Percentiles rank a stretch among this genome's conserved stretches.
Evolutionary conservation across 2,329 filamentous ascomycete genomes (phyloP).

Genomic region (Pseudopyricularia javanii): DNA sequence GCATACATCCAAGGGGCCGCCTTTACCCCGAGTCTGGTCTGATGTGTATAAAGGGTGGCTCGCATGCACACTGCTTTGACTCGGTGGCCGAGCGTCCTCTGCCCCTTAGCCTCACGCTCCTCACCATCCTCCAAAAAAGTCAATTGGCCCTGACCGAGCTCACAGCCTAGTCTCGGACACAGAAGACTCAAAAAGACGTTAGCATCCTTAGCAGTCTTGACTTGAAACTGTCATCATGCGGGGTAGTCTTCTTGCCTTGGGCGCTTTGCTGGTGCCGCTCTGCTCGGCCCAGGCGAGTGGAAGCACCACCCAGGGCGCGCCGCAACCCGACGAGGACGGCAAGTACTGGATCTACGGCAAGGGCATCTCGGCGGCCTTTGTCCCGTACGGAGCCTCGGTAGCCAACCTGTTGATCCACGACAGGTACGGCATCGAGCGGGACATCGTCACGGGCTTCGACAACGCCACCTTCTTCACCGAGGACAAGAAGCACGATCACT

Average conservation of each 20-base stretch:
- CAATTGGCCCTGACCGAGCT: background rate
- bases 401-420: constrained; percentile 61
- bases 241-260: background rate
- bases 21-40: background rate
- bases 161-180: background rate
- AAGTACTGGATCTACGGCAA: constrained; percentile 63
- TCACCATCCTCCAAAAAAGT: background rate
- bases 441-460: constrained; percentile 64
- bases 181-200: background rate
- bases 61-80: background rate
- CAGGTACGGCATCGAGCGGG: constrained; percentile 53
- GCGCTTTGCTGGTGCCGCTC: background rate
- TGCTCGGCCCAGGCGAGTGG: background rate
- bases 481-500: constrained; percentile 56
- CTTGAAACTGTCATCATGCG: background rate
- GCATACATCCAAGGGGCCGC: too few species aligned
- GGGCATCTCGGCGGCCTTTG: constrained; percentile 56
- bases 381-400: constrained; percentile 63
- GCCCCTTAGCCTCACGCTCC: background rate
- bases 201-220: background rate
- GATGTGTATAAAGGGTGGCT: background rate
- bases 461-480: constrained; percentile 59
- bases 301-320: background rate
- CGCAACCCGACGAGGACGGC: constrained; percentile 39
- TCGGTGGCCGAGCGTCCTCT: background rate